These are phyloP conservation scores for Debaryomyces hansenii DNA, from an alignment of 805 yeast species.

Conservation along the genomic window DNA sequence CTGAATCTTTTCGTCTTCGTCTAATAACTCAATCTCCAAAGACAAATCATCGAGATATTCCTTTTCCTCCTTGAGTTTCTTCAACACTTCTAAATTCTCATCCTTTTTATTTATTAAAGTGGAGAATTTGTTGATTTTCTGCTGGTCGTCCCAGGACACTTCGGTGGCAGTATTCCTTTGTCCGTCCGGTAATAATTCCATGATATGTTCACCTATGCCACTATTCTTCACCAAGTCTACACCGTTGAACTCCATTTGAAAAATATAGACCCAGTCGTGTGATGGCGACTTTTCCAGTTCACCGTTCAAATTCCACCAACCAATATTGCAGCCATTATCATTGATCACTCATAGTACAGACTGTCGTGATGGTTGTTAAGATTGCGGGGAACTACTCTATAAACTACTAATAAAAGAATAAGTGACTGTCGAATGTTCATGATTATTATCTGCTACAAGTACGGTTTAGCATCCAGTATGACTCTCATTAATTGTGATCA, in stretches of 20 bases:
- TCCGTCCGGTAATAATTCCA: constrained; percentile 57
- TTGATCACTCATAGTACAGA: background rate
- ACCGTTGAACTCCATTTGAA: background rate
- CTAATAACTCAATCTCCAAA: constrained; percentile 82
- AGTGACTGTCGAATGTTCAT: too few species aligned
- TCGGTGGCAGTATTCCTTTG: constrained; percentile 53
- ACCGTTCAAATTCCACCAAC: background rate
- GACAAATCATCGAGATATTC: constrained; percentile 87
- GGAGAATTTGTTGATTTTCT: constrained; percentile 84
- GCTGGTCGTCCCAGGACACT: constrained; percentile 83
- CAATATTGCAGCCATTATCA: background rate
- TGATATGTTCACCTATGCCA: constrained; percentile 9
- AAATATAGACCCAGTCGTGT: constrained; percentile 1
- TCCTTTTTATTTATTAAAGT: constrained; percentile 75
- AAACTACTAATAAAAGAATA: too few species aligned
- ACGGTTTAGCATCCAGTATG: too few species aligned
- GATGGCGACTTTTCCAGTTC: background rate
- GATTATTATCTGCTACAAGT: too few species aligned
- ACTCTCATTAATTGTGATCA: too few species aligned
- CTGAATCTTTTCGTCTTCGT: constrained; percentile 66
- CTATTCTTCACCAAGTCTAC: background rate
- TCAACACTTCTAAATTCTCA: constrained; percentile 49
- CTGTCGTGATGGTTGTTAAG: too few species aligned
- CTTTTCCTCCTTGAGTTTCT: constrained; percentile 61
- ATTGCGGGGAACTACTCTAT: too few species aligned